phyloP scores from a whole-genome alignment of 768 basidiomycete genomes.

The Lactarius psammicola region DNA sequence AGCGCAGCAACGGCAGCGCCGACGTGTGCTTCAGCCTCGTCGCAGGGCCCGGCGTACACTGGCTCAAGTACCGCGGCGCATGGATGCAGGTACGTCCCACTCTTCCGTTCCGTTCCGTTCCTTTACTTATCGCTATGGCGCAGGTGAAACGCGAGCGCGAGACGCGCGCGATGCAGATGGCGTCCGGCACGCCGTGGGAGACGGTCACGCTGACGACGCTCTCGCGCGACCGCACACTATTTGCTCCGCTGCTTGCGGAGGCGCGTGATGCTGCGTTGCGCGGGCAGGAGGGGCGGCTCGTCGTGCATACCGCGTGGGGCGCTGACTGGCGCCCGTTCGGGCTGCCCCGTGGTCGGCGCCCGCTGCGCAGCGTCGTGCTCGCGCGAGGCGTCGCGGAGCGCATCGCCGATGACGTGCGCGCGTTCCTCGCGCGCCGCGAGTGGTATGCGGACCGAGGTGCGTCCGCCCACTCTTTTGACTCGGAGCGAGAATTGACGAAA shows the following conservation, averaged over 20 bases:
- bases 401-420: slow-evolving; percentile 75
- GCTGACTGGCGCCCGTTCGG: slow-evolving; percentile 97
- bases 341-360: slow-evolving; percentile 81
- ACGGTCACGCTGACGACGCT: slow-evolving; percentile 93
- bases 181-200: slow-evolving; percentile 95
- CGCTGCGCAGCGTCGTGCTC: slow-evolving; percentile 86
- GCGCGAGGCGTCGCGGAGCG: slow-evolving; percentile 78
- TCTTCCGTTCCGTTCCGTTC: background rate
- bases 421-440: slow-evolving; percentile 77
- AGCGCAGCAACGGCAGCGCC: slow-evolving; percentile 86
- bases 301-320: slow-evolving; percentile 96
- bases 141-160: slow-evolving; percentile 95
- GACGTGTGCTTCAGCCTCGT: slow-evolving; percentile 88
- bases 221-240: slow-evolving; percentile 79
- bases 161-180: slow-evolving; percentile 85
- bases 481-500: slow-evolving; percentile 4
- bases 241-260: slow-evolving; percentile 77
- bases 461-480: slow-evolving; percentile 28
- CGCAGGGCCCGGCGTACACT: slow-evolving; percentile 93
- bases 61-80: slow-evolving; percentile 82
- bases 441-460: slow-evolving; percentile 97
- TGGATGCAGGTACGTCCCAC: slow-evolving; percentile 89
- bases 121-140: background rate
- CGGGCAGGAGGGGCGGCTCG: slow-evolving; percentile 88
- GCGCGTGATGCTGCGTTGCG: slow-evolving; percentile 86